Evolutionary conservation across 2,329 filamentous ascomycete species (phyloP), one percentile per base, ranked within the genome.

Genomic region (Metarhizium guizhouense): DNA sequence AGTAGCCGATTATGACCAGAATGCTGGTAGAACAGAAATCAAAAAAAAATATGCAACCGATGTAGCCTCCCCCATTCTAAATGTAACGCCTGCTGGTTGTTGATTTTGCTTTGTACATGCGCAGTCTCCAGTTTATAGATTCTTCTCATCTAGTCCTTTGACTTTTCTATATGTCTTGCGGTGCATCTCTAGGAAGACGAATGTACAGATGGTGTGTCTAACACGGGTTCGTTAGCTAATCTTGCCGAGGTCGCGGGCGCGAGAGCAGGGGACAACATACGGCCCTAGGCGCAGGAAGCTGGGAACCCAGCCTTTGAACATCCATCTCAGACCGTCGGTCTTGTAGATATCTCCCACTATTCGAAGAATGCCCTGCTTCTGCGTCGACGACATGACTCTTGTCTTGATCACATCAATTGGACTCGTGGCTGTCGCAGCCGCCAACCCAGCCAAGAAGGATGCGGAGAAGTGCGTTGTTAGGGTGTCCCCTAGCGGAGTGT

Each of bases 391-490:
- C 90, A 95, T 95, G 64, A 95, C 82, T 29, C 88, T 79, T 10
- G 90, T 95, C 78, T 95, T 95, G 73, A 95, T 85, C 34, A 95
- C 90, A 70, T 95, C 90, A 52, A 95, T 85, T 0, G 90, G 90
- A 56, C 85, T 90, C 61, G 88, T 94, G 13, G 93, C 81, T 0
- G 90, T 94, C 1, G 90, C 93, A 4, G 90, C 90, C 6, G 91
- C 86, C 58, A 95, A 84, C 10, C 90, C 90, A 1, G 89, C 89
- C 57, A 92, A 72, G 63, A 94, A 84, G 0, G 84, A 88, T 2
- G 90, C 86, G 0, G 83, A 80, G 65, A 95, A 90, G 69, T 95
- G 90, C 14, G 88, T 90, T 6, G 79, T 78, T n/a, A 90, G 76
- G 58, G 80, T 84, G 64, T 95, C 85, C 30, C 75, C 81, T 64